Evolutionary conservation across 768 basidiomycete species (phyloP).

Genomic region (Kwoniella sp.): DNA sequence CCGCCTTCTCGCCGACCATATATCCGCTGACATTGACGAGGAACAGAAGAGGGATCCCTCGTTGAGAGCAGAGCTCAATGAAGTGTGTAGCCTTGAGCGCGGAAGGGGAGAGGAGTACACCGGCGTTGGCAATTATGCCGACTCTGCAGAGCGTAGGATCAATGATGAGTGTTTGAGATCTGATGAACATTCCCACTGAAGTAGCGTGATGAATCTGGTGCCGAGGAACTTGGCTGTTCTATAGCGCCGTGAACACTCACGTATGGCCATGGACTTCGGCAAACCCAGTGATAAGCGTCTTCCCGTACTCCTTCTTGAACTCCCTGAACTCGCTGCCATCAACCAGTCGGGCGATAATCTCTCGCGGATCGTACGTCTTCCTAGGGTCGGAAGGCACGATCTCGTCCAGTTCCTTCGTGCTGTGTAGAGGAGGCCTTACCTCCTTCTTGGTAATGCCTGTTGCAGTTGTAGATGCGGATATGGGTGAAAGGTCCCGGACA

Average conservation of each 20-base stretch:
- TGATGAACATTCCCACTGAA: background rate
- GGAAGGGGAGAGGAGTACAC: constrained; percentile 89
- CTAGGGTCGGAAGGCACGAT: constrained; percentile 88
- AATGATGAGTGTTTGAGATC: background rate
- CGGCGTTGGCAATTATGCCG: constrained; percentile 91
- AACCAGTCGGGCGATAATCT: constrained; percentile 86
- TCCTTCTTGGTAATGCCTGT: background rate
- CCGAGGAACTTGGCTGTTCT: too few relatives aligned
- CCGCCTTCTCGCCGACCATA: constrained; percentile 96
- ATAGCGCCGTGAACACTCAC: constrained; percentile 27
- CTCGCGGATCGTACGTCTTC: constrained; percentile 89
- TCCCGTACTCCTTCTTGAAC: constrained; percentile 94
- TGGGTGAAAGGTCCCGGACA: constrained; percentile 38
- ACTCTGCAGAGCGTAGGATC: constrained; percentile 58
- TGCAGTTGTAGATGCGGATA: background rate
- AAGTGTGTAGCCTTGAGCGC: constrained; percentile 94
- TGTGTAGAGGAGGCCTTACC: constrained; percentile 66
- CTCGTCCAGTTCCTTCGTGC: constrained; percentile 79
- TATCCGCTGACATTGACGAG: constrained; percentile 95
- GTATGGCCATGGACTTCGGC: constrained; percentile 52
- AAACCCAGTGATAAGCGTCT: constrained; percentile 75
- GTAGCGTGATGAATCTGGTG: too few relatives aligned
- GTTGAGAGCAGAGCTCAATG: constrained; percentile 89
- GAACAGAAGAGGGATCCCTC: constrained; percentile 85
- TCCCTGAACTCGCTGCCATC: constrained; percentile 90